A percentile compares a stretch with the other conserved stretches of the same genome.
phyloP scores from a whole-genome alignment of 441 rosid genomes.

The Bruguiera hainesii region DNA sequence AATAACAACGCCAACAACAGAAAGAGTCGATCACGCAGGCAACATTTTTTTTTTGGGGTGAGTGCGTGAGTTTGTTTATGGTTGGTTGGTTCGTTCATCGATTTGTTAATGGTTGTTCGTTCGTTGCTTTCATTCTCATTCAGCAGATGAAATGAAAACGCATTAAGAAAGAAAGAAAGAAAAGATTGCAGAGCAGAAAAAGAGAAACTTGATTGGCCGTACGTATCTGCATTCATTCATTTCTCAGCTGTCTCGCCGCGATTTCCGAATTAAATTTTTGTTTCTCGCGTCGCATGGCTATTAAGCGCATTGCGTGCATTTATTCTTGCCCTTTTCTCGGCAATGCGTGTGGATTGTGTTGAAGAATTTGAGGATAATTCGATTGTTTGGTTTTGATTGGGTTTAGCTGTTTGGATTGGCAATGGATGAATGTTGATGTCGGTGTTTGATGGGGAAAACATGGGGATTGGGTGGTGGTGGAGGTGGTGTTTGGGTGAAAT shows the following conservation, averaged over 20 bases:
- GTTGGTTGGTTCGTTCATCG: too few relatives aligned
- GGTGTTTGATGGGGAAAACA: constrained; percentile 18
- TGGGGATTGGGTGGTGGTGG: constrained; percentile 23
- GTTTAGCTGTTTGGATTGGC: background rate
- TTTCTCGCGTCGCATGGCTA: background rate
- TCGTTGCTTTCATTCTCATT: too few relatives aligned
- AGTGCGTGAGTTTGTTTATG: too few relatives aligned
- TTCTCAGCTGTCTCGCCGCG: background rate
- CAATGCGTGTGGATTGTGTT: background rate
- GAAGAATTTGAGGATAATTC: background rate
- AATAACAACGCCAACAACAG: too few relatives aligned
- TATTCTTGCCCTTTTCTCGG: background rate
- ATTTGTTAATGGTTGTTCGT: too few relatives aligned
- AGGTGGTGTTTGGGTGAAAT: constrained; percentile 18
- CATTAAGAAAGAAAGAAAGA: too few relatives aligned
- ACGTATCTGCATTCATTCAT: too few relatives aligned
- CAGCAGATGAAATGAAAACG: too few relatives aligned
- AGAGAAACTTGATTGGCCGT: too few relatives aligned
- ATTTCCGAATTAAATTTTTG: background rate
- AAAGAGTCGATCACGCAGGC: too few relatives aligned
- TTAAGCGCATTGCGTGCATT: background rate
- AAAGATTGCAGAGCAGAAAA: too few relatives aligned
- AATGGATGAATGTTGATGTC: background rate
- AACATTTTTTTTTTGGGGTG: too few relatives aligned
- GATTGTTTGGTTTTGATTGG: background rate